Evolutionary conservation across 352 stramenopile species (phyloP).

Genomic region (Phytopythium ostracodes): DNA sequence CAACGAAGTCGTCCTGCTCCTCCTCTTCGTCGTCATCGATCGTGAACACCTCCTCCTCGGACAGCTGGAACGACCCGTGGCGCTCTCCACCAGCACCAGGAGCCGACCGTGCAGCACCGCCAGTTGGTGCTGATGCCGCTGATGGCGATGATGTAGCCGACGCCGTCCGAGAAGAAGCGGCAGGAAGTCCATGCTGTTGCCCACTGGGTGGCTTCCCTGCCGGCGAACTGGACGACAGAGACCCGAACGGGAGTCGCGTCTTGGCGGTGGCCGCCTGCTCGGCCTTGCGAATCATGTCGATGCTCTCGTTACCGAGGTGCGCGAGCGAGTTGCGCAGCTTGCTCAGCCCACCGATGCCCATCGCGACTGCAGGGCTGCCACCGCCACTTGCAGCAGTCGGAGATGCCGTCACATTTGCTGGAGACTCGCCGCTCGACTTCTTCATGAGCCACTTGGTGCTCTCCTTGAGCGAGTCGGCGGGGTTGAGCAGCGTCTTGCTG

Average conservation of each 20-base stretch:
- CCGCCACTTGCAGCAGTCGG: conserved; percentile 1
- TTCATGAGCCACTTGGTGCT: conserved; percentile 78
- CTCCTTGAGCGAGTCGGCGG: conserved; percentile 47
- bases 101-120: not conserved
- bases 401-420: conserved; percentile 4
- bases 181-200: not conserved
- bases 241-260: conserved; percentile 32
- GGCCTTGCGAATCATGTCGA: conserved; percentile 76
- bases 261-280: conserved; percentile 55
- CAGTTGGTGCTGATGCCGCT: not conserved
- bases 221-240: conserved; percentile 15
- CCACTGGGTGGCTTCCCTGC: conserved; percentile 11
- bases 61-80: conserved; percentile 40
- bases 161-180: not conserved
- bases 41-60: conserved; percentile 78
- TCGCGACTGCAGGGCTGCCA: conserved; percentile 19
- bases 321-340: conserved; percentile 58
- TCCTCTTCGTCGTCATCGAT: conserved; percentile 82
- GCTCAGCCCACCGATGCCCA: conserved; percentile 26
- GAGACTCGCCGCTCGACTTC: conserved; percentile 30
- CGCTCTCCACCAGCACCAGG: conserved; percentile 7
- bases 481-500: conserved; percentile 65
- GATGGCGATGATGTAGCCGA: not conserved
- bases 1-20: conserved; percentile 54
- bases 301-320: conserved; percentile 61